Evolutionary conservation across 208 protist genomes (phyloP).

Genomic region (Acanthamoeba rhysodes): DNA sequence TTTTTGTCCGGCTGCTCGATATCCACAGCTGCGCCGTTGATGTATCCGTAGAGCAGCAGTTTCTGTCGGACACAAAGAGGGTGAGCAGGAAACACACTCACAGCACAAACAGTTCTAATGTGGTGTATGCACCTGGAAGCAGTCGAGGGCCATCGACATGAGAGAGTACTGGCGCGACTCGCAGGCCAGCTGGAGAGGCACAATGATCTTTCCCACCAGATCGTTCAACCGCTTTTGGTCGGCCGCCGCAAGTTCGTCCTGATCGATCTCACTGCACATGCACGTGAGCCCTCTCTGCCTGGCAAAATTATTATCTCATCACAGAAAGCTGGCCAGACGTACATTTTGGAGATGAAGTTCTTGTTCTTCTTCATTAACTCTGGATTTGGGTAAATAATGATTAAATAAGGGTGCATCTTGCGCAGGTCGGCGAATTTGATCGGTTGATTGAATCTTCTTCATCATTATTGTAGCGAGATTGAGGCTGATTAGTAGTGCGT

Average conservation of each 20-base stretch:
- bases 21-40: slow-evolving; percentile 74
- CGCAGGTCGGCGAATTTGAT: too few species aligned
- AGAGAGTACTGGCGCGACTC: slow-evolving; percentile 19
- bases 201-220: slow-evolving; percentile 10
- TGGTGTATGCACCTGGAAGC: slow-evolving; percentile 34
- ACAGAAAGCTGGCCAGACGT: background rate
- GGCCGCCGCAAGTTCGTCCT: background rate
- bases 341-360: slow-evolving; percentile 48
- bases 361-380: slow-evolving; percentile 51
- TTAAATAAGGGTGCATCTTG: background rate
- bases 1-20: slow-evolving; percentile 69
- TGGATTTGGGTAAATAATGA: background rate
- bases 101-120: background rate
- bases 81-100: background rate
- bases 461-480: background rate
- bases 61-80: slow-evolving; percentile 76
- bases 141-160: slow-evolving; percentile 59
- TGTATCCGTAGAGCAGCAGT: slow-evolving; percentile 88
- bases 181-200: slow-evolving; percentile 21
- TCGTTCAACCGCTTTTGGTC: slow-evolving; percentile 40
- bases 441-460: background rate
- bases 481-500: background rate
- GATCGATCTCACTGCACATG: slow-evolving; percentile 4
- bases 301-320: background rate
- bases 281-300: background rate